Percentiles rank a stretch among this genome's conserved stretches.
Conservation (phyloP, 352 stramenopile genomes). For the Thraustochytrium striatum region DNA sequence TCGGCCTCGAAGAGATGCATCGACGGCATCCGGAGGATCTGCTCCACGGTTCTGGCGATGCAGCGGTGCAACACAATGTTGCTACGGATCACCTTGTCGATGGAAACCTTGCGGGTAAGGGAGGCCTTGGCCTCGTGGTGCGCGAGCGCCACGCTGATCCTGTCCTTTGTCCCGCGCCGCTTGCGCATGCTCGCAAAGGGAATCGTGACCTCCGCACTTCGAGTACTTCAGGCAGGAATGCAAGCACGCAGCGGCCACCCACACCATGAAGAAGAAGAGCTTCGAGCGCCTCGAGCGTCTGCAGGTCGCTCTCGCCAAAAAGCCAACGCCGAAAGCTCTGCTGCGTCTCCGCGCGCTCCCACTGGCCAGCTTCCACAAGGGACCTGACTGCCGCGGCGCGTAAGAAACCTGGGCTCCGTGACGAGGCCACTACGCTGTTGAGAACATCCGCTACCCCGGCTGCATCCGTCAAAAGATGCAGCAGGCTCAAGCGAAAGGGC, state of each 20-base stretch:
- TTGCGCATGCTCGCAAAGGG: not conserved
- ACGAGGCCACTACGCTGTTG: not conserved
- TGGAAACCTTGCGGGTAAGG: not conserved
- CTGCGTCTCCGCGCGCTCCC: not conserved
- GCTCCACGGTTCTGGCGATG: not conserved
- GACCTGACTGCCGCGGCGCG: not conserved
- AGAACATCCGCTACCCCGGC: not conserved
- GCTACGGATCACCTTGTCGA: not conserved
- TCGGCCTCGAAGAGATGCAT: not conserved
- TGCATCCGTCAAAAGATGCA: not conserved
- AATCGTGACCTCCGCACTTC: no score
- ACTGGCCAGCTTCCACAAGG: not conserved
- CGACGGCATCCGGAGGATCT: not conserved
- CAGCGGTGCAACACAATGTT: not conserved
- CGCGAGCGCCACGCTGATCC: not conserved
- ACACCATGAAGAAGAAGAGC: no score
- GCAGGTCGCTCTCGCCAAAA: no score
- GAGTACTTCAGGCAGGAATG: not conserved
- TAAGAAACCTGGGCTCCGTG: not conserved
- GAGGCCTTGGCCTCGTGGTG: not conserved
- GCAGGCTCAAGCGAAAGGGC: not conserved
- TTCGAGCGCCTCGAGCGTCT: no score
- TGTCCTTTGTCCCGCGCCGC: no score
- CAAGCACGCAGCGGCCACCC: not conserved
- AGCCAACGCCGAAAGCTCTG: no score